Evolutionary conservation across 1,139 yeast species (phyloP), one percentile per base, ranked within the genome.

Genomic region (Arxiozyma heterogenica): DNA sequence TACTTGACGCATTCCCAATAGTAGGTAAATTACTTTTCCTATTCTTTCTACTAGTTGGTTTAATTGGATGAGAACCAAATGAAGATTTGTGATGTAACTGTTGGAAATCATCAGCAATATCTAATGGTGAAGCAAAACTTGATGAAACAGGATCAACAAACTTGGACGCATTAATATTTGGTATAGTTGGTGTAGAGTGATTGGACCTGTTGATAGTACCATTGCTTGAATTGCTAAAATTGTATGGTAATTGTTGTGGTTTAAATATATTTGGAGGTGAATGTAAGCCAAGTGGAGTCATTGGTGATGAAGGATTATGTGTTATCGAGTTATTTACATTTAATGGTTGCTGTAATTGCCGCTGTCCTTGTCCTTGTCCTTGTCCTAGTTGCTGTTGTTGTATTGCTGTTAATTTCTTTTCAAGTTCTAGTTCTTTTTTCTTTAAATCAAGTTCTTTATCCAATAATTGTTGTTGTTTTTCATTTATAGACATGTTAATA

Each of bases 381-480:
- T 23, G 25, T 4, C 9, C 2, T 27, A 7, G 30, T 27, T 27
- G 30, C 6, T 62, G 64, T 46, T 56, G 62, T n/a, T 61, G 63
- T 47, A 54, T 60, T 17, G 50, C 56, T 23, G 61, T 58, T 3
- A 54, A n/a, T 46, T 46, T 49, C 22, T 43, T 49, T 15, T 49
- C 47, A 18, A 49, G 38, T 21, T 42, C 46, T 11, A 34, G 3
- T 22, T 49, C 51, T 34, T 43, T 49, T 21, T 27, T 44, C 3
- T 46, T 46, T 3, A 71, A 59, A 45, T 68, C 71, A 30, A 65
- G 46, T 62, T 76, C 79, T 51, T 73, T 69, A 54, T 71, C 71
- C 53, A 68, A 60, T 56, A 77, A 63, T 22, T 75, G 79, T 44
- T 71, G 51, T 58, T 77, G 79, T 41, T 63, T 59, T 43, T 60